Base-by-base conservation (phyloP, 1,139 yeast genomes). In the Citeromyces hawaiiensis region DNA sequence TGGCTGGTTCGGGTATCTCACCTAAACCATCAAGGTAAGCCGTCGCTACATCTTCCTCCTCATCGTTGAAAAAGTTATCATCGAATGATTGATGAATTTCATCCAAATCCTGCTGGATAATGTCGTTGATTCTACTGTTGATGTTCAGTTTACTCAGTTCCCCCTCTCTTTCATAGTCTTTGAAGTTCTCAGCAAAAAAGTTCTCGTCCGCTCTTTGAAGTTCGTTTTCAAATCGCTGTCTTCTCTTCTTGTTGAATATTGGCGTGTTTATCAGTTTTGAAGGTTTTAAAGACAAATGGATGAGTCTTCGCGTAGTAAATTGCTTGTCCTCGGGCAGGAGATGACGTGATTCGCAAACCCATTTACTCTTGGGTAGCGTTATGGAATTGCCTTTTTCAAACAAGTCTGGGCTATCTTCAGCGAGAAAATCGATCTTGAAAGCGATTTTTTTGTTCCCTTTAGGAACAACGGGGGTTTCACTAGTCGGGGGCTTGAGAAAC, bases 311-410 rank as follows among this genome's bases (percentile, higher is more conserved):
- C 1, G 77, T 70, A 36, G 68, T 68, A 48, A 68, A 73, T 44
- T 61, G 63, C 38, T 68, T 63, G 50, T 72, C 80, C 41, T 57
- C 72, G 0, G 78, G 78, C n/a, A 73, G 51, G 16, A 59, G 53
- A 33, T 54, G 48, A 10, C 47, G 42, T 19, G 48, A 36, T 39
- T 43, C 15, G 44, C 50, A 2, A 48, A 37, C 35, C 55, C 54
- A 40, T 53, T 36, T 56, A 43, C 47, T 35, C 47, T 49, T 57
- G 3, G 59, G 51, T 4, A 55, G 43, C 7, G 55, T 43, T 34
- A 53, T 44, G 52, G 58, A 44, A 55, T 60, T 36, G 57, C 66
- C 40, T 3, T 42, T 32, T 49, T 53, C 45, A 60, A 70, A 54
- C 54, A 69, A 52, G 37, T 61, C 66, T 8, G 60, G 49, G 10